A percentile compares a stretch with the other conserved stretches of the same genome.
phyloP scores from a whole-genome alignment of 2,329 filamentous ascomycete genomes.

The Ophiostoma sp. region DNA sequence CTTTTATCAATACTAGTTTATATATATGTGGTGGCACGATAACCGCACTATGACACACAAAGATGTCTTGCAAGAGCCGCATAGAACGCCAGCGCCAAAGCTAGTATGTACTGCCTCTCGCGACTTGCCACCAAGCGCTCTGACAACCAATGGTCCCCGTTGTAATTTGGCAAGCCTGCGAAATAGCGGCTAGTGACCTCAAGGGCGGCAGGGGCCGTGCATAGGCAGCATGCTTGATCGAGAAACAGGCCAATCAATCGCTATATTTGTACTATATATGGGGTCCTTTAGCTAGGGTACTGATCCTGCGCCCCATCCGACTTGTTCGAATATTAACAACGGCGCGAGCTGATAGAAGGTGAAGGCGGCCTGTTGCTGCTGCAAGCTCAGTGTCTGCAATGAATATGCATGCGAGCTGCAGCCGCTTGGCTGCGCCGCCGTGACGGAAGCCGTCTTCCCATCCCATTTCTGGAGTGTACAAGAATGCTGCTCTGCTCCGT shows the following conservation, averaged over 20 bases:
- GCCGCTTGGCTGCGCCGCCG: not conserved
- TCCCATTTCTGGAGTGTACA: no score
- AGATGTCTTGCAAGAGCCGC: no score
- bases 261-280: not conserved
- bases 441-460: no score
- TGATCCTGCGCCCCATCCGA: not conserved
- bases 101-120: no score
- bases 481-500: no score
- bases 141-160: not conserved
- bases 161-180: not conserved
- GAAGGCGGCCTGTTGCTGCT: no score
- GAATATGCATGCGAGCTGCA: not conserved
- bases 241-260: not conserved
- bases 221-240: not conserved
- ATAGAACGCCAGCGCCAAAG: no score
- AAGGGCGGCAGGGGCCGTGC: conserved; percentile 2
- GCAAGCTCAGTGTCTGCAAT: no score
- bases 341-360: not conserved
- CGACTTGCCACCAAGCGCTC: not conserved
- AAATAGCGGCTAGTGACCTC: not conserved
- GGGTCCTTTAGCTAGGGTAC: not conserved
- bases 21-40: no score
- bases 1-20: no score
- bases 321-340: not conserved
- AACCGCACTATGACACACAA: no score